Evolutionary conservation across 441 rosid species (phyloP), one percentile per base, ranked within the genome.

Genomic region (Bocquillonia castaneifolia): DNA sequence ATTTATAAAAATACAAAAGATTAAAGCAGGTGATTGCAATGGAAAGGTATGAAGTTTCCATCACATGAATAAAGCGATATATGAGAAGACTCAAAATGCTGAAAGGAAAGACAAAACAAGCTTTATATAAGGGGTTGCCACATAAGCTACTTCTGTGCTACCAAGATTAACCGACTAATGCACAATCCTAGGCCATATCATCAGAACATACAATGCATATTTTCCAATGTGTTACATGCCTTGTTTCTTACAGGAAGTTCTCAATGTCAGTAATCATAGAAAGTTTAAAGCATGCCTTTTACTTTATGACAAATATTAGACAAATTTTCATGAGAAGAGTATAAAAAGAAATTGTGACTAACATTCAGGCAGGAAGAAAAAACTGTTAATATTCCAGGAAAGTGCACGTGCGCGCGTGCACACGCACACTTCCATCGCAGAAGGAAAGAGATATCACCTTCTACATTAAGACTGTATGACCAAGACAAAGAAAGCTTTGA

Each of bases 391-490:
- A 54, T 52, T 63, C 25, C 10, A 34, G 42, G 23, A n/a, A n/a
- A n/a, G n/a, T n/a, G n/a, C n/a, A n/a, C n/a, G n/a, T n/a, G n/a
- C n/a, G n/a, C n/a, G n/a, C n/a, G n/a, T n/a, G n/a, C n/a, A n/a
- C n/a, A n/a, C n/a, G n/a, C n/a, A n/a, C n/a, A n/a, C 25, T 39
- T 52, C 25, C 51, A 59, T 55, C 42, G 42, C 25, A 62, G 63
- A 64, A 36, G 32, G 57, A 51, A 29, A 22, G 42, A 65, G 47
- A 63, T 15, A 58, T 75, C 59, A 92, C 99, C 98, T 95, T 92
- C 98, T 42, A 86, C 74, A 42, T 79, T 86, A 74, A 95, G 85
- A 79, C 72, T 80, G 81, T 83, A 90, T 25, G 99, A 95, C 98
- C 99, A 92, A 17, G 83, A 83, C 32, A 77, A 25, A 63, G 90